phyloP scores from a whole-genome alignment of 306 rosid species.

The Ormosia semicastrata region DNA sequence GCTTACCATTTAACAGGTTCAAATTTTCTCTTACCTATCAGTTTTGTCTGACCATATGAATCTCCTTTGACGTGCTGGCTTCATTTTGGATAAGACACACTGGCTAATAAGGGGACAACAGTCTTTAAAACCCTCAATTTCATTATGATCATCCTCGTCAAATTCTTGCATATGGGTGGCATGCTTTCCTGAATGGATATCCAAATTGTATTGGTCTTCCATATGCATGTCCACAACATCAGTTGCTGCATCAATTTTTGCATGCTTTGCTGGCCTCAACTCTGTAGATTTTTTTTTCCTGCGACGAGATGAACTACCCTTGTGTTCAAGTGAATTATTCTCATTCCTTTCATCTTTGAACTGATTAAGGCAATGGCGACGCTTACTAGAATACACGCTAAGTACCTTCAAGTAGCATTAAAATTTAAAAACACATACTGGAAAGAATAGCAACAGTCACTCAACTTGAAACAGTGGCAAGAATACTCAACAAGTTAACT shows the following conservation, averaged over 20 bases:
- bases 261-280: slow-evolving; percentile 45
- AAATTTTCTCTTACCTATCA: slow-evolving; percentile 65
- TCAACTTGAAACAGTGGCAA: slow-evolving; percentile 8
- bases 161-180: slow-evolving; percentile 33
- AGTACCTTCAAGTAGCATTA: slow-evolving; percentile 64
- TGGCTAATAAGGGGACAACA: slow-evolving; percentile 43
- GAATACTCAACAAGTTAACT: slow-evolving; percentile 3
- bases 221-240: slow-evolving; percentile 33
- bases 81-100: slow-evolving; percentile 47
- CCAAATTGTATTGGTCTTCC: slow-evolving; percentile 43
- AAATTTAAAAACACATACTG: not conserved
- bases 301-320: slow-evolving; percentile 38
- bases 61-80: slow-evolving; percentile 70
- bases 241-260: slow-evolving; percentile 44
- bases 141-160: slow-evolving; percentile 45
- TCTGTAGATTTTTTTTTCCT: slow-evolving; percentile 41
- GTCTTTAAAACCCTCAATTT: slow-evolving; percentile 44
- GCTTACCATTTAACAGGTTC: slow-evolving; percentile 4
- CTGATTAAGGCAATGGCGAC: slow-evolving; percentile 49
- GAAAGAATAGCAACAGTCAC: slow-evolving; percentile 10
- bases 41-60: slow-evolving; percentile 83
- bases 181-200: slow-evolving; percentile 37
- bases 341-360: slow-evolving; percentile 40
- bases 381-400: slow-evolving; percentile 60
- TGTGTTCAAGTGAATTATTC: slow-evolving; percentile 27